Base-by-base conservation (phyloP, 208 protist species). In the Acanthamoeba triangularis region DNA sequence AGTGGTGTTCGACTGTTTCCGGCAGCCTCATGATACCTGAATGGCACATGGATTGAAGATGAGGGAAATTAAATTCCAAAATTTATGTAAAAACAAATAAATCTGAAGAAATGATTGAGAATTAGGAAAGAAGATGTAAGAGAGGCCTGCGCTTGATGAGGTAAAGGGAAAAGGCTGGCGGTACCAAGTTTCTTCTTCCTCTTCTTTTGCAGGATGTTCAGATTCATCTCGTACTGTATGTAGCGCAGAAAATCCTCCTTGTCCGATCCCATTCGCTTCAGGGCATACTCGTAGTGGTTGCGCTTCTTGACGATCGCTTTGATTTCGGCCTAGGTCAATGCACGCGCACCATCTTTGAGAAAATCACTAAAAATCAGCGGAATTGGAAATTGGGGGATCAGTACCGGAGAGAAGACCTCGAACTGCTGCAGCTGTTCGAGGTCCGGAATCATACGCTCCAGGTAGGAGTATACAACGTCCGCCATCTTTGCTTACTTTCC, bases 201-300 rank as follows among this genome's bases (percentile, higher is more conserved):
- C 44, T 56, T 93, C 41, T 76, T 44, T 2, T 33, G 33, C 33
- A 93, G 33, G 25, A 78, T 30, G 63, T 93, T 56, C 35, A 93
- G 35, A 16, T 78, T 93, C 30, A 76, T 78, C 87, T 93, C 87
- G 87, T 93, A 93, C 61, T 93, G 87, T 18, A 93, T 93, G 87
- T 93, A 93, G 8, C 63, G 54, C 35, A 93, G 35, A 76, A 76
- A 93, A 14, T 93, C 87, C 37, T 61, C 35, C 30, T 93, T 69
- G 8, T 44, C 37, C 6, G 61, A 10, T 33, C 16, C 87, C 3
- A 23, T 10, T 33, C 63, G 25, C 35, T 76, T 30, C 30, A 76
- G 7, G 8, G 33, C 30, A 30, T 93, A 93, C 61, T 93, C 87
- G 41, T 35, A 54, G 7, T 76, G 87, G 20, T 33, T 35, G 4